phyloP scores from a whole-genome alignment of 140 eudicot species.

The Oenanthe javanica region DNA sequence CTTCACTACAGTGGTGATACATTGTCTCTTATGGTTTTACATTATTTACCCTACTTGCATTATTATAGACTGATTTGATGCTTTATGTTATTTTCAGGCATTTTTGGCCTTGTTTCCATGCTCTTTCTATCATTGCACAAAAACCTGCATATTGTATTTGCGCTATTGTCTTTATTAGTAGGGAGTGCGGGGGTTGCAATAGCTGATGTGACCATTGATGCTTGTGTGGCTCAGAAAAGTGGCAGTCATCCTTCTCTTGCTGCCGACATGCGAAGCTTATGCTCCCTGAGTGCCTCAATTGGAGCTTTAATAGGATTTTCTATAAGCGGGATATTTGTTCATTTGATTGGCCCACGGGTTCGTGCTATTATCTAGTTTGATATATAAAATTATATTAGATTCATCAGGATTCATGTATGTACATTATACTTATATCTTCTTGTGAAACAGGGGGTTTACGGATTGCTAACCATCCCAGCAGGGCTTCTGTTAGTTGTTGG shows the following conservation, averaged over 20 bases:
- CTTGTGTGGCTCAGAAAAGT: conserved; percentile 86
- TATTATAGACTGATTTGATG: neutral
- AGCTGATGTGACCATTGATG: conserved; percentile 96
- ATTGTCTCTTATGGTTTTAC: neutral
- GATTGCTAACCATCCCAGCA: conserved; percentile 68
- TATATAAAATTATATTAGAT: neutral
- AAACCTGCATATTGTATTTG: conserved; percentile 57
- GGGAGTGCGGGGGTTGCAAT: conserved; percentile 91
- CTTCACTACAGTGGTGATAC: neutral
- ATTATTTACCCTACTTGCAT: neutral
- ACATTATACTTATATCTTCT: neutral
- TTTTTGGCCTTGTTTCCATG: conserved; percentile 65
- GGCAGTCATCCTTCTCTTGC: conserved; percentile 67
- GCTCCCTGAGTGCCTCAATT: conserved; percentile 65
- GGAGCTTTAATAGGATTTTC: conserved; percentile 77
- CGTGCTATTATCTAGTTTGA: neutral
- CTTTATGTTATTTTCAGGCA: conserved; percentile 36
- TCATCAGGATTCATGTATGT: neutral
- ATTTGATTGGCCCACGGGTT: conserved; percentile 87
- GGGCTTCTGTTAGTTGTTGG: conserved; percentile 73
- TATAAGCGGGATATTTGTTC: conserved; percentile 82
- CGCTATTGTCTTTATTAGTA: conserved; percentile 53
- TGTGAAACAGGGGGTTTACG: conserved; percentile 73
- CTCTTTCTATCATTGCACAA: conserved; percentile 63
- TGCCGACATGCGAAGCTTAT: conserved; percentile 90